A percentile compares a stretch with the other conserved stretches of the same genome.
phyloP scores from a whole-genome alignment of 164 flowering plant genomes.

The Vitis rotundifolia region DNA sequence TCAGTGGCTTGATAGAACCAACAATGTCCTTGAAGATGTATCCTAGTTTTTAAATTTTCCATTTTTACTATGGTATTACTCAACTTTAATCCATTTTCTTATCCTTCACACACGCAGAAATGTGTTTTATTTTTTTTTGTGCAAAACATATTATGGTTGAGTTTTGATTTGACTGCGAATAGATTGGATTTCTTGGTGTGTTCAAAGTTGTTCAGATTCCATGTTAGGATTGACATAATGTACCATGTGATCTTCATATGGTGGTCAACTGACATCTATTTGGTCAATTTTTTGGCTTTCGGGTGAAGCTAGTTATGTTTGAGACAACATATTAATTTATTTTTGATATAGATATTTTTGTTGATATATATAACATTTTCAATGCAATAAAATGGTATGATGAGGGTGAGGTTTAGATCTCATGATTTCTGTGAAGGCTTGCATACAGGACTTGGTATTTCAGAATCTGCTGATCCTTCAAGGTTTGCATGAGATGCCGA shows the following conservation, averaged over 20 bases:
- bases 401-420: background rate
- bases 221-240: background rate
- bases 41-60: slow-evolving; percentile 33
- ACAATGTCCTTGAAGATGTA: slow-evolving; percentile 82
- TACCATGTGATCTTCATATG: background rate
- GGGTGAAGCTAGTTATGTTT: background rate
- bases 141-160: background rate
- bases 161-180: background rate
- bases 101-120: background rate
- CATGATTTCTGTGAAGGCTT: background rate
- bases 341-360: background rate
- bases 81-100: background rate
- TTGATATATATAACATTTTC: background rate
- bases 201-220: background rate
- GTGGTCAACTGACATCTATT: background rate
- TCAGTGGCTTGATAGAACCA: slow-evolving; percentile 89
- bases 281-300: background rate
- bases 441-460: background rate
- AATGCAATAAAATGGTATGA: background rate
- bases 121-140: background rate
- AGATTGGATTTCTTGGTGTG: background rate
- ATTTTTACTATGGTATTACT: background rate
- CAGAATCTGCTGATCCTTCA: background rate
- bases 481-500: background rate
- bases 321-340: background rate